Percentiles rank a stretch among this genome's conserved stretches.
Conservation (phyloP, 192 early-diverging fungal species). For the Coemansia sp. region DNA sequence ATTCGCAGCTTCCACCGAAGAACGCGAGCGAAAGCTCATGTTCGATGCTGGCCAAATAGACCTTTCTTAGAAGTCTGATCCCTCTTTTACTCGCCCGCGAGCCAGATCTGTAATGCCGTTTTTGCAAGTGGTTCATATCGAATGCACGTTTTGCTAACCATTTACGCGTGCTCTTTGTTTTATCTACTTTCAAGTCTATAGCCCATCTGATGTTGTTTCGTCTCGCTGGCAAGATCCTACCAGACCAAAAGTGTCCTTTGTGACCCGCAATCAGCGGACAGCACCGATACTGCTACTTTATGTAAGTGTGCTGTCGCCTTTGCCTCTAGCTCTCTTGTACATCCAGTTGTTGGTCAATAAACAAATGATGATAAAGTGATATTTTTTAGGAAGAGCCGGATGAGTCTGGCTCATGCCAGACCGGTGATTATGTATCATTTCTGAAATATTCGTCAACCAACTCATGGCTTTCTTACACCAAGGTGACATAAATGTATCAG, state of each 20-base stretch:
- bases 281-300: slow-evolving; percentile 5
- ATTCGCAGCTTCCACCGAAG: slow-evolving; percentile 57
- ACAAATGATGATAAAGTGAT: slow-evolving; percentile 10
- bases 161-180: not conserved
- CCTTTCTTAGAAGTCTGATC: slow-evolving; percentile 57
- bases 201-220: not conserved
- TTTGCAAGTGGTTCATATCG: not conserved
- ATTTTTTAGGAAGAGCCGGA: slow-evolving; percentile 21
- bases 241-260: not conserved
- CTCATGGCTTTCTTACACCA: not conserved
- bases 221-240: not conserved
- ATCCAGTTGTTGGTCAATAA: not conserved
- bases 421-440: slow-evolving; percentile 14
- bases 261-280: not conserved
- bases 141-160: not conserved
- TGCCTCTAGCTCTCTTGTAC: slow-evolving; percentile 2
- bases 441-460: not conserved
- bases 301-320: slow-evolving; percentile 7
- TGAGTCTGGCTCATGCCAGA: slow-evolving; percentile 16
- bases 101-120: not conserved
- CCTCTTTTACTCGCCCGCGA: not conserved
- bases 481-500: not conserved
- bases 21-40: slow-evolving; percentile 10
- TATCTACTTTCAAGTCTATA: not conserved
- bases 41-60: slow-evolving; percentile 43